Evolutionary conservation across 2,329 filamentous ascomycete genomes (phyloP), one percentile per base, ranked within the genome.

Genomic region (Nannizziopsis arthrosporioides): DNA sequence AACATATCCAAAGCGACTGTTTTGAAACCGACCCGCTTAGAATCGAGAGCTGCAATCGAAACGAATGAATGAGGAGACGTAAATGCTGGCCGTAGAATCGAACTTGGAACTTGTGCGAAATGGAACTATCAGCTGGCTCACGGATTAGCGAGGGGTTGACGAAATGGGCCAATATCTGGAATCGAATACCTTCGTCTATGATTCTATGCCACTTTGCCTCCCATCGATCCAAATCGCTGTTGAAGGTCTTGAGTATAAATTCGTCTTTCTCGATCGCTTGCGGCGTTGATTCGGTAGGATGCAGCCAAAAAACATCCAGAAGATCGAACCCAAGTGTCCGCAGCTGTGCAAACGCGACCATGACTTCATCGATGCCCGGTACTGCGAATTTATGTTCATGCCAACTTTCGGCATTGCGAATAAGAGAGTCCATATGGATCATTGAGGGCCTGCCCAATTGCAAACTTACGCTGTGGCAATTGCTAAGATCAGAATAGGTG

Each of bases 361-460:
- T 56, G 2, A 68, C 54, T 5, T 58, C 52, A 51, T 69, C 67
- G 15, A 52, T 48, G 3, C 57, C 63, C 1, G 61, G 53, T 11
- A 58, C 58, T 2, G 64, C 63, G 35, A 59, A 48, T 0, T 49
- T 50, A 50, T 55, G 52, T 32, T 53, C 50, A 52, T 63, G 61
- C 67, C 67, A 70, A 10, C 53, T 54, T 14, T 62, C 60, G 5
- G 60, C 54, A n/a, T 64, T 61, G 19, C 61, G 59, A 41, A 69
- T 64, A 42, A 69, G 61, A 12, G 61, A 56, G 36, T 58, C 63
- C 10, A 62, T 56, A 31, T 68, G 65, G 18, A 69, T 67, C 67
- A 70, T 70, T 57, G 62, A 68, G 0, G 68, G 67, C 42, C 65
- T 68, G 3, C 67, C 67, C 0, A 66, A 61, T 49, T 70, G 67